These are phyloP conservation scores for Castanea crenata DNA, from an alignment of 306 rosid species.

Conservation along the genomic window DNA sequence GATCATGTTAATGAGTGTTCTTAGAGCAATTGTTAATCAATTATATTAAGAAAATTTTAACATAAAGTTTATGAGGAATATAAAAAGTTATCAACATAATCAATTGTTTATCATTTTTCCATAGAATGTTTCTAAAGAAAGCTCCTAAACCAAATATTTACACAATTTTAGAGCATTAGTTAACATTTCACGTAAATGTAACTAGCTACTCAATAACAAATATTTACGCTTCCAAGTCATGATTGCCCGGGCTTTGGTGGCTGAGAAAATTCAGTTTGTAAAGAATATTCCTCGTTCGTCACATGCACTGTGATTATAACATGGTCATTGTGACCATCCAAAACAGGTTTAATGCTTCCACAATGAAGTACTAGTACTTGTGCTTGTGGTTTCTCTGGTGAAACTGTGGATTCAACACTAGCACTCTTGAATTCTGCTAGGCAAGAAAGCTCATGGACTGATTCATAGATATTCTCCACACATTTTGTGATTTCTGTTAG, in stretches of 20 bases:
- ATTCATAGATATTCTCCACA: conserved; percentile 54
- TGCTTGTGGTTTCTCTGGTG: conserved; percentile 59
- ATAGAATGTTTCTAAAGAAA: too few relatives aligned
- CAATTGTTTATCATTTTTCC: too few relatives aligned
- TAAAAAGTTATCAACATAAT: too few relatives aligned
- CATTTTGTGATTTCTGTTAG: conserved; percentile 61
- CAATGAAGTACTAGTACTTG: conserved; percentile 62
- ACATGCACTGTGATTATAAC: conserved; percentile 49
- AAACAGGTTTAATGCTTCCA: conserved; percentile 62
- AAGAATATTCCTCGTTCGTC: conserved; percentile 8
- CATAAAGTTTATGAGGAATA: too few relatives aligned
- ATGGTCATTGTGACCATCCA: conserved; percentile 36
- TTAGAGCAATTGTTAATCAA: too few relatives aligned
- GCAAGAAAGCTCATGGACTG: conserved; percentile 67
- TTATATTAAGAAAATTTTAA: too few relatives aligned
- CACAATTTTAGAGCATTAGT: too few relatives aligned
- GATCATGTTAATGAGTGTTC: accelerated
- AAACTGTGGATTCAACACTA: conserved; percentile 30
- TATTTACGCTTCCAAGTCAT: conserved; percentile 26
- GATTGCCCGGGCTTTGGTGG: conserved; percentile 17
- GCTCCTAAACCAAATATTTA: too few relatives aligned
- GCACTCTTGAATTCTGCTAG: conserved; percentile 52
- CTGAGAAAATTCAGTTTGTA: conserved; percentile 23
- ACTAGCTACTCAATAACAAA: conserved; percentile 2
- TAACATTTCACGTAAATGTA: too few relatives aligned